Conservation (phyloP, 1,284 basidiomycete genomes). For the Mrakiaceae sp. region DNA sequence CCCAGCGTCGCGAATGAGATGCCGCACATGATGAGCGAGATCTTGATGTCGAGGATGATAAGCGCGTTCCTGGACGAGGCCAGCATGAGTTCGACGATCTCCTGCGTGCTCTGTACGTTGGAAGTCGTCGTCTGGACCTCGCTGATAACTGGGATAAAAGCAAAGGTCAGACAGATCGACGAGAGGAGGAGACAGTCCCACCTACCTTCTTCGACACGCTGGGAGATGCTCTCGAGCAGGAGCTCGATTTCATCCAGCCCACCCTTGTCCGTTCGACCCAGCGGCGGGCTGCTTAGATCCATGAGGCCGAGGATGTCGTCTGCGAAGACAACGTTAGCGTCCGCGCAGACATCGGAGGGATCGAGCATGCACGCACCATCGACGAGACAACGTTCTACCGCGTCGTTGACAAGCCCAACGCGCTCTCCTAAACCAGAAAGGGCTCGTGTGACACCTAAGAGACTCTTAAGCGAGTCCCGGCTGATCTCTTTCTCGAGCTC, state of each 20-base stretch:
- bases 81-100: slow-evolving; percentile 16
- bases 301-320: slow-evolving; percentile 13
- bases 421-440: slow-evolving; percentile 13
- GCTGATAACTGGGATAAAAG: background rate
- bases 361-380: slow-evolving; percentile 2
- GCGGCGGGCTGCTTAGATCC: background rate
- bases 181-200: background rate
- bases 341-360: background rate
- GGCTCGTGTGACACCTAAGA: slow-evolving; percentile 6
- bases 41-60: slow-evolving; percentile 15
- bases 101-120: slow-evolving; percentile 14
- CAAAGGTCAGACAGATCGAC: background rate
- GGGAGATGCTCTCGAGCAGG: slow-evolving; percentile 12
- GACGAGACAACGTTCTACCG: slow-evolving; percentile 14
- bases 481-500: slow-evolving; percentile 10
- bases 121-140: background rate
- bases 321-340: background rate
- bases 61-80: slow-evolving; percentile 10
- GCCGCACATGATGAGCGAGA: background rate
- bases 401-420: slow-evolving; percentile 15
- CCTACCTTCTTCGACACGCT: slow-evolving; percentile 16
- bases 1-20: slow-evolving; percentile 1
- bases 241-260: slow-evolving; percentile 14
- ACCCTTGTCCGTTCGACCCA: background rate
- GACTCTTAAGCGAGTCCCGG: slow-evolving; percentile 7